These are phyloP conservation scores for Grosmannia serpens DNA, from an alignment of 2,329 filamentous ascomycete genomes.

Conservation along the genomic window DNA sequence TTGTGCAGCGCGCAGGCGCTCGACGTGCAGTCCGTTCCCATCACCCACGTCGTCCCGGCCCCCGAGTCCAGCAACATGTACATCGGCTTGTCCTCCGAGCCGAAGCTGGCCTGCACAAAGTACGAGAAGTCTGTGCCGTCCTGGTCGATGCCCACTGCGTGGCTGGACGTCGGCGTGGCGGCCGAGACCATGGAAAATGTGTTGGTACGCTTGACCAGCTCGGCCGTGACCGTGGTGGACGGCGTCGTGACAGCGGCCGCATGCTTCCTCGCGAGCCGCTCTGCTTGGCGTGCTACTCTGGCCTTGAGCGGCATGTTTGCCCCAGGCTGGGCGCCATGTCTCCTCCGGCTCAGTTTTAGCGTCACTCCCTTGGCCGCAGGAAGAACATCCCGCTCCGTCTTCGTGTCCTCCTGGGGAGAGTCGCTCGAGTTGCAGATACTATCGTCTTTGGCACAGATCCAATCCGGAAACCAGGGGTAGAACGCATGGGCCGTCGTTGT, in stretches of 20 bases:
- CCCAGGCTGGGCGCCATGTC: neutral
- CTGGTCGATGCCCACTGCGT: conserved; percentile 46
- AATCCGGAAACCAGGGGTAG: conserved; percentile 29
- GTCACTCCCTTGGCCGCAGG: neutral
- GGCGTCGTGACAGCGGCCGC: conserved; percentile 15
- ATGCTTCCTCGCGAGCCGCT: conserved; percentile 29
- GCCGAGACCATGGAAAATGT: conserved; percentile 36
- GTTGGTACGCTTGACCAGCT: conserved; percentile 29
- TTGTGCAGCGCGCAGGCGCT: conserved; percentile 58
- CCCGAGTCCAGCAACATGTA: conserved; percentile 57
- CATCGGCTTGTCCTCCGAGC: conserved; percentile 40
- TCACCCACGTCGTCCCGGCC: conserved; percentile 71
- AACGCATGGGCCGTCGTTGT: conserved; percentile 34
- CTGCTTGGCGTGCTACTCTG: conserved; percentile 26
- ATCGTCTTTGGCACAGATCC: conserved; percentile 16
- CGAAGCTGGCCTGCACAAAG: conserved; percentile 46
- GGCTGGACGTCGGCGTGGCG: conserved; percentile 28
- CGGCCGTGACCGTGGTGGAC: conserved; percentile 8
- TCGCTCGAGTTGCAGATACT: conserved; percentile 12
- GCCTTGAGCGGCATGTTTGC: conserved; percentile 23
- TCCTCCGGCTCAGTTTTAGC: conserved; percentile 5
- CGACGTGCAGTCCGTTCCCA: conserved; percentile 56
- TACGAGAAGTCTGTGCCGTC: conserved; percentile 57
- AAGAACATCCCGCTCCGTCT: neutral
- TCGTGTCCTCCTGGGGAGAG: neutral